A percentile compares a stretch with the other conserved stretches of the same genome.
Evolutionary conservation across 805 yeast genomes (phyloP).

Genomic region (Kodamaea lidongshanica): DNA sequence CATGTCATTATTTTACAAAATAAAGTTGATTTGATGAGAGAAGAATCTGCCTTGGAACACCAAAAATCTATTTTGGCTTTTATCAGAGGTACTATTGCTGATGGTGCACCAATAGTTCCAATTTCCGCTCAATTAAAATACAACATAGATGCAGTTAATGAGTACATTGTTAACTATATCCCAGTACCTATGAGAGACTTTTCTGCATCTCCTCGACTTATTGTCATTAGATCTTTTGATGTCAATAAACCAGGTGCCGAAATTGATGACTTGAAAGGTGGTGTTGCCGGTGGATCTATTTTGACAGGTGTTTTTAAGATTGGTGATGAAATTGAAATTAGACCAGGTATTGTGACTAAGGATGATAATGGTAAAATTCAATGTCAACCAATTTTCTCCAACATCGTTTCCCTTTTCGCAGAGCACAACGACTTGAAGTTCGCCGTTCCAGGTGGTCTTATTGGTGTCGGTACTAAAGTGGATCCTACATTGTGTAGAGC

Average conservation of each 20-base stretch:
- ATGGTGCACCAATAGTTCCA: constrained; percentile 98
- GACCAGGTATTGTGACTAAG: constrained; percentile 98
- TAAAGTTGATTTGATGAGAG: constrained; percentile 97
- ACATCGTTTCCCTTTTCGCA: constrained; percentile 90
- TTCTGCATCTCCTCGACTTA: constrained; percentile 85
- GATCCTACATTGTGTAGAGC: constrained; percentile 99
- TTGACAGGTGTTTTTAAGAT: constrained; percentile 93
- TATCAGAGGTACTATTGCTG: constrained; percentile 97
- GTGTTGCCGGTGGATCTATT: constrained; percentile 99
- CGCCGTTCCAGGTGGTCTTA: constrained; percentile 99
- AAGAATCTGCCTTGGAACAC: constrained; percentile 93
- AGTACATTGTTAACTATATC: constrained; percentile 87
- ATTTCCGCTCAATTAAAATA: constrained; percentile 98
- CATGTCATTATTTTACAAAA: constrained; percentile 95
- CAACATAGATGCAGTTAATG: constrained; percentile 97
- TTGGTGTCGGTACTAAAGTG: constrained; percentile 98
- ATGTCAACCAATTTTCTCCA: constrained; percentile 93
- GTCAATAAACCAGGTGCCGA: constrained; percentile 99
- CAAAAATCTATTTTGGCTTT: constrained; percentile 86
- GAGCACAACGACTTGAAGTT: constrained; percentile 96
- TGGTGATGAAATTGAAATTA: constrained; percentile 97
- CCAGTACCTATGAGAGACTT: constrained; percentile 98
- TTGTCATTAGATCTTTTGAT: constrained; percentile 94
- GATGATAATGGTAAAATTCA: constrained; percentile 83
- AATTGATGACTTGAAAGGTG: constrained; percentile 94